Evolutionary conservation across 2,329 filamentous ascomycete species (phyloP).

Genomic region (Aspergillus awamori): DNA sequence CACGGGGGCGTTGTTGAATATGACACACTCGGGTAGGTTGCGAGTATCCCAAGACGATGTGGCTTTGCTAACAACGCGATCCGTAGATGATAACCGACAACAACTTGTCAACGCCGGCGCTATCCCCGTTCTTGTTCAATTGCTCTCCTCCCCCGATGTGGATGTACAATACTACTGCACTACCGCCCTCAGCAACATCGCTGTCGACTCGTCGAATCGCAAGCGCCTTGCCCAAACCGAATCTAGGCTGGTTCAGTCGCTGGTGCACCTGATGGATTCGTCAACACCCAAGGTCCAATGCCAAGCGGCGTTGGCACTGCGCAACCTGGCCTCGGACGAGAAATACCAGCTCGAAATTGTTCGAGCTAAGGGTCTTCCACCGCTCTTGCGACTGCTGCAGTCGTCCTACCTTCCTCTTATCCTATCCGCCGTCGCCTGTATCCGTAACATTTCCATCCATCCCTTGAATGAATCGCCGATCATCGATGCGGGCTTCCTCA

Average conservation of each 20-base stretch:
- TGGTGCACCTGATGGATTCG: slow-evolving; percentile 96
- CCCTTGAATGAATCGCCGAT: slow-evolving; percentile 97
- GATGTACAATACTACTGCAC: slow-evolving; percentile 99
- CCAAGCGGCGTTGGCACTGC: slow-evolving; percentile 88
- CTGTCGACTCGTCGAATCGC: slow-evolving; percentile 87
- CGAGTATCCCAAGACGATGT: not conserved
- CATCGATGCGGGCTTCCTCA: slow-evolving; percentile 94
- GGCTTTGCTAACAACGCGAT: slow-evolving; percentile 24
- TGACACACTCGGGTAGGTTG: slow-evolving; percentile 91
- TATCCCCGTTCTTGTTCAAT: slow-evolving; percentile 95
- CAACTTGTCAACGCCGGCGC: slow-evolving; percentile 96
- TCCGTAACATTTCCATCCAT: slow-evolving; percentile 98
- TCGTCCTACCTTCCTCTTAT: slow-evolving; percentile 96
- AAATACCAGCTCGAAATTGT: slow-evolving; percentile 99
- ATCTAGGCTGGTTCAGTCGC: slow-evolving; percentile 84
- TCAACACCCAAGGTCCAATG: slow-evolving; percentile 97
- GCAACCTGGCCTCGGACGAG: slow-evolving; percentile 95
- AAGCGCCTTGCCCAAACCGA: slow-evolving; percentile 90
- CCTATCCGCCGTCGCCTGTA: slow-evolving; percentile 94
- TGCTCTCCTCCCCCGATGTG: slow-evolving; percentile 88
- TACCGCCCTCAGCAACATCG: slow-evolving; percentile 96
- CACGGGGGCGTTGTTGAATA: slow-evolving; percentile 93
- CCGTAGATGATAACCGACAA: slow-evolving; percentile 88
- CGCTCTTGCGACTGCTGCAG: slow-evolving; percentile 85
- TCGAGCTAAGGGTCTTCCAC: slow-evolving; percentile 78